Conservation (phyloP, 768 basidiomycete species). For the Rhodotorula sphaerocarpa region DNA sequence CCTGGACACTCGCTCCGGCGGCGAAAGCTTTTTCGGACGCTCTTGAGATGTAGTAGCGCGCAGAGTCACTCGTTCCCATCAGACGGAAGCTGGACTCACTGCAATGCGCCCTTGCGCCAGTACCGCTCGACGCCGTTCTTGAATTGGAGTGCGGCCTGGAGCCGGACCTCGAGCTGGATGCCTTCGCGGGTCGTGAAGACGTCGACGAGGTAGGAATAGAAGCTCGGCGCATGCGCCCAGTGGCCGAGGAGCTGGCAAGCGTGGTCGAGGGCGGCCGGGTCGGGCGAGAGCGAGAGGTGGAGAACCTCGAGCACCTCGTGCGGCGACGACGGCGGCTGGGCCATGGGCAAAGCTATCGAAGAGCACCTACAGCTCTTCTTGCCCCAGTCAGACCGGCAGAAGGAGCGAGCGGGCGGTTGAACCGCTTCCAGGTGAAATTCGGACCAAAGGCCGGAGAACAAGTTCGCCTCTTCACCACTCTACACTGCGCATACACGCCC, state of each 20-base stretch:
- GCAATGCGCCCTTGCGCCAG: constrained; percentile 57
- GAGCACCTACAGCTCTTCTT: too few species aligned
- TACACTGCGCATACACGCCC: neutral
- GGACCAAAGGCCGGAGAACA: too few species aligned
- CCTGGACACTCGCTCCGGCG: too few species aligned
- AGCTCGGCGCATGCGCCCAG: constrained; percentile 31
- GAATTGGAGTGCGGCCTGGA: constrained; percentile 79
- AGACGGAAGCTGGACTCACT: constrained; percentile 27
- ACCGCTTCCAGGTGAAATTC: too few species aligned
- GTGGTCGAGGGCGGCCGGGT: neutral
- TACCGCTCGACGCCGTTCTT: constrained; percentile 67
- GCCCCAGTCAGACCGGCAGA: too few species aligned
- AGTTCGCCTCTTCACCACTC: too few species aligned
- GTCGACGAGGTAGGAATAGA: constrained; percentile 22
- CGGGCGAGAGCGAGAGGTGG: constrained; percentile 10
- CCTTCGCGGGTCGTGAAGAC: constrained; percentile 31
- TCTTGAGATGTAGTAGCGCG: too few species aligned
- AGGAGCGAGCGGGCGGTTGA: too few species aligned
- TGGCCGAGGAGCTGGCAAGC: constrained; percentile 17
- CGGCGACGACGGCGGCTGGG: neutral
- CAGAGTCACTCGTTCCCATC: too few species aligned
- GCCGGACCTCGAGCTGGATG: constrained; percentile 50
- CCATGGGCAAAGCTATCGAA: neutral
- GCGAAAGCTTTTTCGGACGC: too few species aligned
- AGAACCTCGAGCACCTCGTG: constrained; percentile 11